Base-by-base conservation (phyloP, 345 rosid genomes). In the Aquilaria sinensis region DNA sequence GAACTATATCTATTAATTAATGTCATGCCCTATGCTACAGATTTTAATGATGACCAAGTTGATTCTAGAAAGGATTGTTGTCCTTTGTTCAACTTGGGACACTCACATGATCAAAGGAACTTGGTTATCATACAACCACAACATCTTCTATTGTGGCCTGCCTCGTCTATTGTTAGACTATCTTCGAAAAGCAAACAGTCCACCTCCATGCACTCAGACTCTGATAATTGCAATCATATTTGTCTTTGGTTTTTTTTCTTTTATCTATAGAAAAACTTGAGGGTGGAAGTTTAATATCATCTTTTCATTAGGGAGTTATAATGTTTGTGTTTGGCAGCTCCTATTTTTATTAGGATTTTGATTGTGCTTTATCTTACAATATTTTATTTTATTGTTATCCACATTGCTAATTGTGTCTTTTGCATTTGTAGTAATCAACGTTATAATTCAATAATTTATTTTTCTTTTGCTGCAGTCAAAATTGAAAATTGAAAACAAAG, bases 101-200 rank as follows among this genome's bases (percentile, higher is more conserved):
- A 58, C 81, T 71, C 96, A 94, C 80, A 90, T 90, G 99, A 81
- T 94, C 55, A 84, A 96, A 37, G 97, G 92, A 58, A 90, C 97
- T 57, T 94, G 96, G 97, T 73, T 88, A 47, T 90, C 96, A 29
- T 80, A 71, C 23, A 83, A 83, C 69, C 90, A 85, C 49, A 15
- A 47, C 59, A 74, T 85, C 60, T 94, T 94, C 80, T 64, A 81
- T 67, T 94, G 86, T 51, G 96, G 96, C 46, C 81, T 94, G 72
- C 99, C 96, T 63, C 57, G 82, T 66, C 95, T 93, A 9, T 75
- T 88, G 63, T 72, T 90, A 50, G 83, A 87, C 72, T 74, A 67
- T 68, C 75, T 90, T 31, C 78, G 91, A 41, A 77, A 66, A 67
- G 88, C 89, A 68, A 83, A 58, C 31, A 55, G 51, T 56, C 67